Conservation (phyloP, 2,329 filamentous ascomycete genomes). For the Aspergillus neoniger region DNA sequence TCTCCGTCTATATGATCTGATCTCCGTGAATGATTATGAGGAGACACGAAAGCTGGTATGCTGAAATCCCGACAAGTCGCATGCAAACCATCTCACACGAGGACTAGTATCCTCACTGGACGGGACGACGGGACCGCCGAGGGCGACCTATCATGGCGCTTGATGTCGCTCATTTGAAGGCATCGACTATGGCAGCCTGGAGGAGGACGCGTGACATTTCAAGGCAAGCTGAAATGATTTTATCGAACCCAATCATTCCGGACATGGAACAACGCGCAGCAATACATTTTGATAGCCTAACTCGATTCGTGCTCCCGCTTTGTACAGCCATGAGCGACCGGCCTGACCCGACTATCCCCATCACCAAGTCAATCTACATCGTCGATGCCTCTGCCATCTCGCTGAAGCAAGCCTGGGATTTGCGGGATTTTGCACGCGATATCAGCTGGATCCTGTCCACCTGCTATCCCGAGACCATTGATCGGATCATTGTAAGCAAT, state of each 20-base stretch:
- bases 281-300: constrained; percentile 21
- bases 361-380: constrained; percentile 24
- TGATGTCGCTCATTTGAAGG: constrained; percentile 17
- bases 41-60: constrained; percentile 22
- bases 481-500: constrained; percentile 22
- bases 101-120: constrained; percentile 32
- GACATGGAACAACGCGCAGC: constrained; percentile 26
- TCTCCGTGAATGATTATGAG: constrained; percentile 24
- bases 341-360: not conserved
- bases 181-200: constrained; percentile 20
- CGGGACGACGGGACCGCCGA: constrained; percentile 24
- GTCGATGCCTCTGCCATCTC: constrained; percentile 23
- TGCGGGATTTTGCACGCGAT: constrained; percentile 24
- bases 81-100: not conserved
- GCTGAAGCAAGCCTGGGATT: constrained; percentile 26
- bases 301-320: constrained; percentile 27
- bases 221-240: not conserved
- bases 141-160: constrained; percentile 26
- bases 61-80: not conserved
- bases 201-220: constrained; percentile 12
- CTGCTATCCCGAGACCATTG: constrained; percentile 31
- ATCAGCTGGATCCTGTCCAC: constrained; percentile 29
- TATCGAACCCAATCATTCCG: not conserved
- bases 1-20: constrained; percentile 19
- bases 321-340: constrained; percentile 23